Conservation (phyloP, 768 basidiomycete species). For the Pulveroboletus sp. region DNA sequence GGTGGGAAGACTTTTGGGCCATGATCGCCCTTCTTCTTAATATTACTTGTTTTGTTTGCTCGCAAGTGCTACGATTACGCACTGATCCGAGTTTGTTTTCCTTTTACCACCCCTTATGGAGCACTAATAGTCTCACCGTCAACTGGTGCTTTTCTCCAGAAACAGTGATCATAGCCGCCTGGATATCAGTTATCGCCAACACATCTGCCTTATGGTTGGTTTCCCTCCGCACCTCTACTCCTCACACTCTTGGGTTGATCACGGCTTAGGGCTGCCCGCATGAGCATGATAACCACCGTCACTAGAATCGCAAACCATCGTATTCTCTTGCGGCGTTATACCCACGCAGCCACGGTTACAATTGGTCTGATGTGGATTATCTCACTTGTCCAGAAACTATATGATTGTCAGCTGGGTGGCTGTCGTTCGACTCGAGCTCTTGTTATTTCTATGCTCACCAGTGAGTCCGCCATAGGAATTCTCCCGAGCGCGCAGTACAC, state of each 20-base stretch:
- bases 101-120: neutral
- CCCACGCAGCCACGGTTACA: neutral
- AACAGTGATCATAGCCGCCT: neutral
- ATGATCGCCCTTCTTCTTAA: neutral
- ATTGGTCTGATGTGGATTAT: conserved; percentile 2
- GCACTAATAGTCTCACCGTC: neutral
- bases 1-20: conserved; percentile 6
- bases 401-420: neutral
- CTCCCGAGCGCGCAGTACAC: neutral
- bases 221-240: neutral
- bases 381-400: neutral
- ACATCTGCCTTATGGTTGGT: conserved; percentile 1
- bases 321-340: neutral
- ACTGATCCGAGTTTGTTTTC: neutral
- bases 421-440: neutral
- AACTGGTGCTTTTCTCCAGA: neutral
- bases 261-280: neutral
- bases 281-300: conserved; percentile 4
- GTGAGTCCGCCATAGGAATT: neutral
- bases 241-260: neutral
- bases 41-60: neutral
- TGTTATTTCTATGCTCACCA: neutral
- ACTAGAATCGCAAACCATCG: neutral
- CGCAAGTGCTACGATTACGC: neutral
- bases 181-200: neutral